A percentile compares a stretch with the other conserved stretches of the same genome.
Conservation (phyloP, 768 basidiomycete species). For the Coprinopsis sp. region DNA sequence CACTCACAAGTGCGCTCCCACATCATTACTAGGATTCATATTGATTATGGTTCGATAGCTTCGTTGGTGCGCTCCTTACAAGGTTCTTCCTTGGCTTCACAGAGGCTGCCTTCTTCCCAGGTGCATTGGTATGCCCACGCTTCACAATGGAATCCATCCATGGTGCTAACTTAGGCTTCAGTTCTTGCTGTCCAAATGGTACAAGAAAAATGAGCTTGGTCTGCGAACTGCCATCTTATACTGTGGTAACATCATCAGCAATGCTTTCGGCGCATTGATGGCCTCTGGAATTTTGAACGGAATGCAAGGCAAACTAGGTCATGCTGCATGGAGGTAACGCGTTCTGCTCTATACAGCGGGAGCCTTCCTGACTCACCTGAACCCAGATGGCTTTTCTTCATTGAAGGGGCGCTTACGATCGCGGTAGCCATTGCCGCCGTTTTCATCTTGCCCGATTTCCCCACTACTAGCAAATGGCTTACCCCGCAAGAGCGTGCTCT, state of each 20-base stretch:
- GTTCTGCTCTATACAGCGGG: no score
- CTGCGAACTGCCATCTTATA: slow-evolving; percentile 68
- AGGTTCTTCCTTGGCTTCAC: slow-evolving; percentile 77
- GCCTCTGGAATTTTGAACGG: slow-evolving; percentile 73
- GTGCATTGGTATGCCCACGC: slow-evolving; percentile 35
- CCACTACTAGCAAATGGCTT: slow-evolving; percentile 63
- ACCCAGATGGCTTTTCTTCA: slow-evolving; percentile 70
- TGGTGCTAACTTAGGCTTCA: slow-evolving; percentile 12
- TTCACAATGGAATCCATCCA: background rate
- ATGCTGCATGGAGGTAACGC: slow-evolving; percentile 72
- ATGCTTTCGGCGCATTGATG: slow-evolving; percentile 81
- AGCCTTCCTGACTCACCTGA: slow-evolving; percentile 1
- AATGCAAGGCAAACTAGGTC: slow-evolving; percentile 72
- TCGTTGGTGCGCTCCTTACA: slow-evolving; percentile 60
- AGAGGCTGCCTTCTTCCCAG: slow-evolving; percentile 73
- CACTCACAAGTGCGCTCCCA: slow-evolving; percentile 38
- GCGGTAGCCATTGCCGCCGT: slow-evolving; percentile 50
- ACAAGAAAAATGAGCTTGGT: slow-evolving; percentile 71
- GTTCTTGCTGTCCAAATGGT: slow-evolving; percentile 75
- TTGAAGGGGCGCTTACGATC: slow-evolving; percentile 65
- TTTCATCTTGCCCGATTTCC: slow-evolving; percentile 78
- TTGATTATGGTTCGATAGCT: slow-evolving; percentile 38
- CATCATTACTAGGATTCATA: background rate
- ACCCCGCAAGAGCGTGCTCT: slow-evolving; percentile 54
- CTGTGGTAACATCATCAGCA: slow-evolving; percentile 77